Evolutionary conservation across 352 stramenopile species (phyloP), one percentile per base, ranked within the genome.

Genomic region (Phytophthora foliorum): DNA sequence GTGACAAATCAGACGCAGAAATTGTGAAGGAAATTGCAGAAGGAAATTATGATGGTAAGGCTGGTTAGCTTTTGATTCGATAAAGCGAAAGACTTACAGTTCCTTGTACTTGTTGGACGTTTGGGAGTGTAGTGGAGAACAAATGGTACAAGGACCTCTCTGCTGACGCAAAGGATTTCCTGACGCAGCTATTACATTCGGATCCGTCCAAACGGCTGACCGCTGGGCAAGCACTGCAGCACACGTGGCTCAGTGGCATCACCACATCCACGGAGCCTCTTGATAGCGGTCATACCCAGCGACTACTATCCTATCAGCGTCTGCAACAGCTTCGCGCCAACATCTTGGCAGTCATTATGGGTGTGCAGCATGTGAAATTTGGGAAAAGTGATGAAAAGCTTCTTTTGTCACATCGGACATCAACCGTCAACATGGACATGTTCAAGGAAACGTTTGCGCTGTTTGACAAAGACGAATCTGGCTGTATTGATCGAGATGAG

Each of bases 341-440:
- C 53, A 90, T 94, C 51, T 61, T 93, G 34, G 75, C 86, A 2
- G 86, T 94, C 25, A 76, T 93, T 51, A 88, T 94, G 77, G 73
- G 81, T 13, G 69, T 88, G 7, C 81, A 92, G 58, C 82, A 90
- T 22, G 63, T 67, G 5, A 89, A 89, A 52, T 77, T 90, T 27
- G 78, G 77, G 24, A 59, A 80, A 56, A 64, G 38, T 39, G 32
- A 29, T 41, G 44, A 63, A 42, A 66, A 59, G 3, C 52, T 77
- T 11, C 45, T 75, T 4, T 55, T 68, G 13, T 63, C 78, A n/a
- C 73, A 52, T 38, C 57, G 63, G 6, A 86, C 75, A 10, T 77
- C 78, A 16, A 91, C 82, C 2, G 72, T 90, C 41, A 94, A 94
- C 63, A 90, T 92, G 77, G 82, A 92, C 50, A 92, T 92, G 81